Base-by-base conservation (phyloP, 768 basidiomycete species). In the Termitomyces sp. region DNA sequence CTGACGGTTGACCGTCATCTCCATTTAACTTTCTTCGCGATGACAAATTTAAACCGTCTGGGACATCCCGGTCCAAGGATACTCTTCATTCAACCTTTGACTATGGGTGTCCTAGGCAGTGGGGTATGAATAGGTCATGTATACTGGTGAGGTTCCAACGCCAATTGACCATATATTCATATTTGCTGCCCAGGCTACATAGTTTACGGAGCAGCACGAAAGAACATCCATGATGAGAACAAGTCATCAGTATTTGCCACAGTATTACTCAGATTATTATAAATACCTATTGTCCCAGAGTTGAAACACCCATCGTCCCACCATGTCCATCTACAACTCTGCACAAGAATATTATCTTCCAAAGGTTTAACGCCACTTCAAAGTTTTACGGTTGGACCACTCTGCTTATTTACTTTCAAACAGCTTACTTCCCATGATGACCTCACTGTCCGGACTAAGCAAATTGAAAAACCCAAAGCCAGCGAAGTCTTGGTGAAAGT, bases 401-500 rank as follows among this genome's bases (percentile, higher is more conserved):
- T 12, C 35, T 2, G 32, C 12, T 51, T 26, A 40, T 55, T 12
- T 6, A 4, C 16, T 20, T 28, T 10, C 28, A 20, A 32, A 42
- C n/a, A 65, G 65, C 48, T 51, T 45, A 68, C 65, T 5, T 65
- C 69, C 0, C 61, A 61, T 55, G 53, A 72, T 0, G 63, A 69
- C 46, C 67, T 74, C 3, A 58, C 57, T 18, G 51, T 73, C 30
- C 60, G 58, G 12, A 58, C 50, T 9, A 65, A 66, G 32, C 65
- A 74, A 22, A 62, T 62, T 6, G 60, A 65, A 4, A 50, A 69
- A 51, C 78, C 75, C 2, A 76, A 72, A 50, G 66, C 80, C 0
- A 72, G 66, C 24, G 78, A 86, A 54, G 84, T 83, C 7, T 73
- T 84, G 26, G 77, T 86, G 60, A 81, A 80, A 62, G 70, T 81